Percentiles rank a stretch among this genome's conserved stretches.
Evolutionary conservation across 2,329 filamentous ascomycete species (phyloP).

Genomic region (Fusarium begoniae): DNA sequence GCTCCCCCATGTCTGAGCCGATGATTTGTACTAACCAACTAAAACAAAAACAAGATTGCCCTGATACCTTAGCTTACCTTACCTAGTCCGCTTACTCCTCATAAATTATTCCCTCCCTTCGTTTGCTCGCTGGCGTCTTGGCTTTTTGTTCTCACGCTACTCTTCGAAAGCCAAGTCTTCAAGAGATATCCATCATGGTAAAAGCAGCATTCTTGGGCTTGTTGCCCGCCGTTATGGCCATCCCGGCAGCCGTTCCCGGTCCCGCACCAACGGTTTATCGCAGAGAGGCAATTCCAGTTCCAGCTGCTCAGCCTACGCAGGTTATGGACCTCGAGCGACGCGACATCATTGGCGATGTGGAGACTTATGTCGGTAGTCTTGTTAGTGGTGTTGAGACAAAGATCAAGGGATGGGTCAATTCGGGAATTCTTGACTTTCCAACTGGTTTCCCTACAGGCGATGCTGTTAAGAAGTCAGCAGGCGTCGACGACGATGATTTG

Average conservation of each 20-base stretch:
- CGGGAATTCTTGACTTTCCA: constrained; percentile 74
- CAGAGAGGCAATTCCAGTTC: constrained; percentile 2
- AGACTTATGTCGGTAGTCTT: constrained; percentile 61
- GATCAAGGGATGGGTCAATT: constrained; percentile 68
- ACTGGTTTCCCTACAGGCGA: constrained; percentile 71
- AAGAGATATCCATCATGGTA: constrained; percentile 22
- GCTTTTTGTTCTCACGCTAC: neutral
- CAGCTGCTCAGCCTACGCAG: constrained; percentile 40
- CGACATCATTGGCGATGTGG: constrained; percentile 53
- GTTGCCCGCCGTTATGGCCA: constrained; percentile 34
- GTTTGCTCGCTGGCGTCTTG: neutral
- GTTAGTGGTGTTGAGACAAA: constrained; percentile 62
- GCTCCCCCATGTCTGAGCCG: constrained; percentile 3
- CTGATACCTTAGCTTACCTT: neutral
- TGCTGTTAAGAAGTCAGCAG: constrained; percentile 68
- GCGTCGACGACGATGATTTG: constrained; percentile 65
- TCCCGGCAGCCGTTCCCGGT: constrained; percentile 36
- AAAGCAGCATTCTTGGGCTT: constrained; percentile 34
- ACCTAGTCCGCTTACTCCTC: neutral
- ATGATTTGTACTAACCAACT: neutral
- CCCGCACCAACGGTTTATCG: constrained; percentile 34
- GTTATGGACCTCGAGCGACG: constrained; percentile 42
- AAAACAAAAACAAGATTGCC: constrained; percentile 22
- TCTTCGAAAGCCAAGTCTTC: neutral
- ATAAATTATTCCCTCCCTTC: neutral